phyloP scores from a whole-genome alignment of 2,329 filamentous ascomycete species.

The Plenodomus lindquistii region DNA sequence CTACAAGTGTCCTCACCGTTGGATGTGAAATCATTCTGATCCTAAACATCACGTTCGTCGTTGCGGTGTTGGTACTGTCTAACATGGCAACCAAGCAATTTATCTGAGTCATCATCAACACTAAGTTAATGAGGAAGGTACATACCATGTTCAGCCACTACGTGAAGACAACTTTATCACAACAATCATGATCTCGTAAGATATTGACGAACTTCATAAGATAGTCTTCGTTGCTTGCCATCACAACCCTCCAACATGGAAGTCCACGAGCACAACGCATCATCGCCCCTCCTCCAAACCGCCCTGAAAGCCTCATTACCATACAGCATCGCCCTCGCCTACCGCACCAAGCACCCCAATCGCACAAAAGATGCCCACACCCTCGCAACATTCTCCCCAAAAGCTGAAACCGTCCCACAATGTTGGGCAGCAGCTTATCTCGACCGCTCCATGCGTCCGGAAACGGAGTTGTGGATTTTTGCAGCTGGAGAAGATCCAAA shows the following conservation, averaged over 20 bases:
- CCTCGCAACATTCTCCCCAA: slow-evolving; percentile 45
- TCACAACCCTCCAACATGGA: slow-evolving; percentile 4
- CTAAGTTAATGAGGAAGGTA: too few relatives aligned
- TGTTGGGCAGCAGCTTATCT: slow-evolving; percentile 64
- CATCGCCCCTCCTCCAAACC: slow-evolving; percentile 55
- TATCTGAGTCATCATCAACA: too few relatives aligned
- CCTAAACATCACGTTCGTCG: too few relatives aligned
- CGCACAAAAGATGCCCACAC: slow-evolving; percentile 44
- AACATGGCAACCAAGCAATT: too few relatives aligned
- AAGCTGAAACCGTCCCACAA: slow-evolving; percentile 12
- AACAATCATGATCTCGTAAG: too few relatives aligned
- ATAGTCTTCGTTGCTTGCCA: not conserved
- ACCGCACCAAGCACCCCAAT: slow-evolving; percentile 64
- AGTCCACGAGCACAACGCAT: slow-evolving; percentile 24
- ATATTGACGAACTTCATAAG: not conserved
- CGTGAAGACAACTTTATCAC: too few relatives aligned
- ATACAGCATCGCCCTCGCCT: slow-evolving; percentile 62
- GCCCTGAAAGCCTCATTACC: slow-evolving; percentile 60
- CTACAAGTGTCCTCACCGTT: too few relatives aligned
- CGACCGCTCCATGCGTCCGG: slow-evolving; percentile 63
- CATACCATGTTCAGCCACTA: too few relatives aligned
- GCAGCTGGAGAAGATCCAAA: slow-evolving; percentile 30
- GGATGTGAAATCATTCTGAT: too few relatives aligned
- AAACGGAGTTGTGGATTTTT: slow-evolving; percentile 69
- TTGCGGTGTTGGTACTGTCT: too few relatives aligned